A percentile compares a stretch with the other conserved stretches of the same genome.
phyloP scores from a whole-genome alignment of 139 green algal species.

The Tetraselmis chui region DNA sequence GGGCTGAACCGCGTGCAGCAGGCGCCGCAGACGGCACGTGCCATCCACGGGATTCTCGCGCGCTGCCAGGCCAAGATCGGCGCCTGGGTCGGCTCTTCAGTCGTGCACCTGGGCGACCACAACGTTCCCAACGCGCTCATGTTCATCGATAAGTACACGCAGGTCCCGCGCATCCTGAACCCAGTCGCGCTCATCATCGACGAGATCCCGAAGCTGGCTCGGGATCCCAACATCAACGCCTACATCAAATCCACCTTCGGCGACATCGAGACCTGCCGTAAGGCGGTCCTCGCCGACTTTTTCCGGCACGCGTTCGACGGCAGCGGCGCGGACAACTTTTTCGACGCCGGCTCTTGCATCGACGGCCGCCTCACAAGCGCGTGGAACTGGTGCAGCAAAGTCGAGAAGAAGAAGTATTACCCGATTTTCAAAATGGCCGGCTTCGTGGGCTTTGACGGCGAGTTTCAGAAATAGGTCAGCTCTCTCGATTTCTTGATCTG shows the following conservation, averaged over 20 bases:
- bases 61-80: conserved; percentile 75
- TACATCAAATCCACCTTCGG: conserved; percentile 55
- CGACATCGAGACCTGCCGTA: conserved; percentile 54
- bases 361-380: conserved; percentile 85
- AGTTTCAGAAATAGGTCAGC: conserved; percentile 43
- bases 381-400: conserved; percentile 88
- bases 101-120: conserved; percentile 93
- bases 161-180: conserved; percentile 89
- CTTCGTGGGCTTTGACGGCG: conserved; percentile 81
- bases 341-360: conserved; percentile 87
- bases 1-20: conserved; percentile 90
- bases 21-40: conserved; percentile 43
- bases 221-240: conserved; percentile 27
- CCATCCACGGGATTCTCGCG: conserved; percentile 66
- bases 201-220: conserved; percentile 63
- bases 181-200: conserved; percentile 81
- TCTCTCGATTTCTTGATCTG: too few relatives aligned
- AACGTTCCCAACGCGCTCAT: conserved; percentile 91
- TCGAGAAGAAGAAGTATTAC: conserved; percentile 83
- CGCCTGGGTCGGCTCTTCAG: conserved; percentile 80
- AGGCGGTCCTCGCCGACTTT: conserved; percentile 80
- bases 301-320: conserved; percentile 93
- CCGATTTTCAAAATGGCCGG: conserved; percentile 76
- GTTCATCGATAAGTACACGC: conserved; percentile 97
- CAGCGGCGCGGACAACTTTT: conserved; percentile 85